Base-by-base conservation (phyloP, 2,329 filamentous ascomycete genomes). In the Zarea fungicola region DNA sequence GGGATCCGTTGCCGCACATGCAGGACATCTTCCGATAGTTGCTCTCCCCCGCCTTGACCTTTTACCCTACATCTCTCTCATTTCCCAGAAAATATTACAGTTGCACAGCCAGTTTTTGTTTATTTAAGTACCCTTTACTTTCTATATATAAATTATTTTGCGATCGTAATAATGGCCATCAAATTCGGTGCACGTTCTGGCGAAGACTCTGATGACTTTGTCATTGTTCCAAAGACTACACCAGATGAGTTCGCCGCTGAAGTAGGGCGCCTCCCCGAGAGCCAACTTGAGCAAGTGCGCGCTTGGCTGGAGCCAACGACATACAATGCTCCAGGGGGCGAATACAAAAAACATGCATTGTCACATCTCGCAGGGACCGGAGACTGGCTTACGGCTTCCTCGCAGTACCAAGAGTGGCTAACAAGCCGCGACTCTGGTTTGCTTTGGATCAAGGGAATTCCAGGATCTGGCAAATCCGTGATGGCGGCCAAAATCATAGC, bases 401-500 rank as follows among this genome's bases (percentile, higher is more conserved):
- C 37, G 9, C 34, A 51, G 4, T 60, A 57, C 29, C 42, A 51
- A 14, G 13, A 54, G 21, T 60, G 58, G 58, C 42, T 56, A 5
- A 9, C 31, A 0, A 36, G 37, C 7, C 26, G 35, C 1, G 45
- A 53, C 2, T 25, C 54, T 25, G 57, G 56, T 13, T 14, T 60
- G 14, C 60, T 66, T 13, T 65, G 59, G 60, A 60, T 69, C 53
- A 60, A 51, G 51, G 69, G 68, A 1, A 65, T 70, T 13, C 62
- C 67, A 1, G 68, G 68, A 1, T 62, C 64, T 3, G 70, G 69
- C 3, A 68, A 69, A 52, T 67, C 65, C 5, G 65, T 69, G 18
- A 55, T 65, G 19, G 60, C 63, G 3, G 61, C 63, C 2, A 58
- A 28, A 1, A 41, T 65, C 5, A 48, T 60, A 23, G 11, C 56